A percentile compares a stretch with the other conserved stretches of the same genome.
phyloP scores from a whole-genome alignment of 257 asterid genomes.

The Leptodermis oblonga region DNA sequence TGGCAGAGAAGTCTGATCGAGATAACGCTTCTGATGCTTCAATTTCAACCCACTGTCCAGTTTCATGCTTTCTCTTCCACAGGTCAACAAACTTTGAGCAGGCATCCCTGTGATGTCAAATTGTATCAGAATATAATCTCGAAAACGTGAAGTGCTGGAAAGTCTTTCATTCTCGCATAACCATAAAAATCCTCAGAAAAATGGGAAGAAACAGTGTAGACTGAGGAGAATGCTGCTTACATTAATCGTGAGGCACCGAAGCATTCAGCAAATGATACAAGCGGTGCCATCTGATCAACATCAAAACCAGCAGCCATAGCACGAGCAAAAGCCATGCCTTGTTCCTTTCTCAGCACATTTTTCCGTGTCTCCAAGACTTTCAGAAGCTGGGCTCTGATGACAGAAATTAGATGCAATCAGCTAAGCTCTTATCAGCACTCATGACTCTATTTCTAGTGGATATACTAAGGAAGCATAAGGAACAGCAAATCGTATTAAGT shows the following conservation, averaged over 20 bases:
- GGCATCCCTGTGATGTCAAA: slow-evolving; percentile 66
- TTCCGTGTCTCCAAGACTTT: slow-evolving; percentile 88
- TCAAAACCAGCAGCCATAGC: slow-evolving; percentile 97
- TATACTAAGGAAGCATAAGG: no score
- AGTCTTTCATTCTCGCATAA: not conserved
- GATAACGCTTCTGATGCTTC: slow-evolving; percentile 62
- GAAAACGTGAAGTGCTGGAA: slow-evolving; percentile 4
- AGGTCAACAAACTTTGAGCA: slow-evolving; percentile 70
- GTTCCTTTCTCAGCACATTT: slow-evolving; percentile 71
- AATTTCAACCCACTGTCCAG: slow-evolving; percentile 91
- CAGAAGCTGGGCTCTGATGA: slow-evolving; percentile 75
- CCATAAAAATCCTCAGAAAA: not conserved
- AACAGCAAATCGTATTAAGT: no score
- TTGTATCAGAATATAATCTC: slow-evolving; percentile 5
- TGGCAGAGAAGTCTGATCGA: slow-evolving; percentile 46
- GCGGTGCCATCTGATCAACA: slow-evolving; percentile 58
- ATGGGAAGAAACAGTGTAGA: slow-evolving; percentile 9
- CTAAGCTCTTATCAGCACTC: not conserved
- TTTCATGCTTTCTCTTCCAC: slow-evolving; percentile 90
- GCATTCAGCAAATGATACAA: slow-evolving; percentile 77
- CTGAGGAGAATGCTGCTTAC: slow-evolving; percentile 36
- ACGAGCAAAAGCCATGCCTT: slow-evolving; percentile 99
- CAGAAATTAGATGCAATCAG: slow-evolving; percentile 24
- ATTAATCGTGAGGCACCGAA: slow-evolving; percentile 85
- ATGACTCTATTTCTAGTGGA: not conserved